These are phyloP conservation scores for Phanerochaete sordida DNA, from an alignment of 768 basidiomycete genomes.

Conservation along the genomic window DNA sequence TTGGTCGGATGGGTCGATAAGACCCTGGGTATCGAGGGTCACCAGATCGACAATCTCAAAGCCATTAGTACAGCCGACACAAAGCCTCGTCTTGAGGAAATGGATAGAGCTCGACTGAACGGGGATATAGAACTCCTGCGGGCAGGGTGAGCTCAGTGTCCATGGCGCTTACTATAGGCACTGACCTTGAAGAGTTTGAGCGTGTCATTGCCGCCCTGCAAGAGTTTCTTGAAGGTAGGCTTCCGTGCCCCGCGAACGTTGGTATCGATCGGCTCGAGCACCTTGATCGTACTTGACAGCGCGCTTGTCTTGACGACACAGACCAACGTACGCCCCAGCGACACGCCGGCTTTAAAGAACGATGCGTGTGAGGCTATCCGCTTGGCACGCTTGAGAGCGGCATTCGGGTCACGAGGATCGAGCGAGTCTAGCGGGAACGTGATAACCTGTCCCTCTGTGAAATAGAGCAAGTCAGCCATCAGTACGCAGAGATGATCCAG, in stretches of 20 bases:
- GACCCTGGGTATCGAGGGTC: conserved; percentile 92
- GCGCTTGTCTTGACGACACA: conserved; percentile 97
- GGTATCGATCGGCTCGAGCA: conserved; percentile 94
- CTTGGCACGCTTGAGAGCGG: conserved; percentile 90
- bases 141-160: conserved; percentile 1
- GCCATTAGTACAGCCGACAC: conserved; percentile 94
- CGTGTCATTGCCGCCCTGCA: conserved; percentile 94
- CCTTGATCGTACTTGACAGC: conserved; percentile 95
- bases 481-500: not conserved
- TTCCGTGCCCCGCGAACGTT: conserved; percentile 72
- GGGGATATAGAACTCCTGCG: conserved; percentile 96
- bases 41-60: conserved; percentile 99
- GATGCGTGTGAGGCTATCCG: conserved; percentile 94
- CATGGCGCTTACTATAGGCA: not conserved
- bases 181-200: conserved; percentile 85
- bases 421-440: conserved; percentile 94
- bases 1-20: conserved; percentile 89
- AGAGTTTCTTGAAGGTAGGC: conserved; percentile 90
- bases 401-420: conserved; percentile 85
- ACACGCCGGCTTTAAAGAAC: conserved; percentile 96
- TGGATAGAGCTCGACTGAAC: conserved; percentile 96
- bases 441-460: conserved; percentile 85
- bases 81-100: conserved; percentile 95
- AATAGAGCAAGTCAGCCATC: not conserved
- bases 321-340: conserved; percentile 86